Evolutionary conservation across 169 alveolate species (phyloP).

Genomic region (Cryptosporidium sp.): DNA sequence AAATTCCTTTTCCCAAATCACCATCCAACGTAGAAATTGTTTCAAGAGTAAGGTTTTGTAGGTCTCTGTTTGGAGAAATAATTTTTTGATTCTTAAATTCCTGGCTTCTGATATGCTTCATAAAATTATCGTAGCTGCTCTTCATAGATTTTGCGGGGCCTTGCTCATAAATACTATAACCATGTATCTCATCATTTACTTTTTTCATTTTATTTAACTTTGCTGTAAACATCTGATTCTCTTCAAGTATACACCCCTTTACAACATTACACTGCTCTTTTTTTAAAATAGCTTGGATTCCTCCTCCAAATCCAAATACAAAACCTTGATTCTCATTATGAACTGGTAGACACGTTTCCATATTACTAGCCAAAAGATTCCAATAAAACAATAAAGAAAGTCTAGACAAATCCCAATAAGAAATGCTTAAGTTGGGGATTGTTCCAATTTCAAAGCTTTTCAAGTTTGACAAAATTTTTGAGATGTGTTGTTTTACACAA

Average conservation of each 20-base stretch:
- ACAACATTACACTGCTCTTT: slow-evolving; percentile 19
- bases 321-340: neutral
- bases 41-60: slow-evolving; percentile 18
- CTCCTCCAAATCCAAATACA: slow-evolving; percentile 19
- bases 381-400: slow-evolving; percentile 51
- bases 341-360: slow-evolving; percentile 41
- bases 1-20: slow-evolving; percentile 8
- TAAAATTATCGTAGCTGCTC: neutral
- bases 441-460: too few species aligned
- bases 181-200: slow-evolving; percentile 2
- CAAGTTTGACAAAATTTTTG: neutral
- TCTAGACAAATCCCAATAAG: slow-evolving; percentile 70
- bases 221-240: neutral
- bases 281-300: neutral
- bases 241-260: slow-evolving; percentile 11
- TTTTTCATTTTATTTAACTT: neutral
- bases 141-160: neutral
- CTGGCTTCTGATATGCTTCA: neutral
- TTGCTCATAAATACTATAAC: neutral
- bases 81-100: neutral
- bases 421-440: neutral
- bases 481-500: slow-evolving; percentile 18
- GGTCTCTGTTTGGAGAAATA: neutral
- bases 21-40: slow-evolving; percentile 47
- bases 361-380: slow-evolving; percentile 36